These are phyloP conservation scores for Calonectria multiphialidica DNA, from an alignment of 2,329 filamentous ascomycete genomes.

Conservation along the genomic window DNA sequence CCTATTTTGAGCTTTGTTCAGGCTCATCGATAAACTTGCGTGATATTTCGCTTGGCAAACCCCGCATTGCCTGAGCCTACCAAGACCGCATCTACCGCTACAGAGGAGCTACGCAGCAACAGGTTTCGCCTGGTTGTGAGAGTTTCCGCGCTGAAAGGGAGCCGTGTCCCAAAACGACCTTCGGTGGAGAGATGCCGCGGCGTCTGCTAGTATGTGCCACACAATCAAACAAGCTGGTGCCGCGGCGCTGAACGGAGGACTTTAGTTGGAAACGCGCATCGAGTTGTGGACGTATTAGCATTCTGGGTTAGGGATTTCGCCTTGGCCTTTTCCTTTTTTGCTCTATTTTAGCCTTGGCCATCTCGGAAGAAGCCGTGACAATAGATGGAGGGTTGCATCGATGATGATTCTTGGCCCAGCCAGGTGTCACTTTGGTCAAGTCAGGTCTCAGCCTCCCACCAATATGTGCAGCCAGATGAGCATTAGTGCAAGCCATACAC, in stretches of 20 bases:
- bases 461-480: not conserved
- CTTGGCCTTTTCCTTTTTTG: too few species aligned
- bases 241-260: not conserved
- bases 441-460: not conserved
- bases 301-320: too few species aligned
- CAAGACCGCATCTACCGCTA: too few species aligned
- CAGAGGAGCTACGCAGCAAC: too few species aligned
- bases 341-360: too few species aligned
- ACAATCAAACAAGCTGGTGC: not conserved
- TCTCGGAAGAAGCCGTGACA: not conserved
- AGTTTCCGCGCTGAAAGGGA: too few species aligned
- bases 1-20: not conserved
- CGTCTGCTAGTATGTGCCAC: not conserved
- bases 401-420: not conserved
- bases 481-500: not conserved
- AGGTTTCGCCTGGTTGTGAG: too few species aligned
- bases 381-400: too few species aligned
- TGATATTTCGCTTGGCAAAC: not conserved
- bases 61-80: not conserved
- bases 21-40: not conserved
- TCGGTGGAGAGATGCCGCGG: not conserved
- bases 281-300: not conserved
- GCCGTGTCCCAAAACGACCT: not conserved
- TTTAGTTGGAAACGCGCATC: not conserved
- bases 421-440: not conserved